Percentiles rank a stretch among this genome's conserved stretches.
phyloP scores from a whole-genome alignment of 306 rosid species.

The Nissolia schottii region DNA sequence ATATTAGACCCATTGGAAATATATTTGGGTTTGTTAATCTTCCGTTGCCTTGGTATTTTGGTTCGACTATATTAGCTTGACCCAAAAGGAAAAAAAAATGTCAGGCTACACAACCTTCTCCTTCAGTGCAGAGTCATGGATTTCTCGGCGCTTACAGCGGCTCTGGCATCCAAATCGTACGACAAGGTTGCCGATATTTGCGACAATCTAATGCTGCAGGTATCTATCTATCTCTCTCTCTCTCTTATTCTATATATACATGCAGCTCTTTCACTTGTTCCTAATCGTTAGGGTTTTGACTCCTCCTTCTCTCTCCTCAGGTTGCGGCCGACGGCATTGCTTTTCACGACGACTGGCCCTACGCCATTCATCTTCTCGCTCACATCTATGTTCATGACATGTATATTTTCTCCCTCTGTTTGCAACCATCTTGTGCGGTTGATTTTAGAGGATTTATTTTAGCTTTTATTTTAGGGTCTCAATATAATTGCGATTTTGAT shows the following conservation, averaged over 20 bases:
- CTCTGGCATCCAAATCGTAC: conserved; percentile 57
- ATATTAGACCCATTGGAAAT: too few relatives aligned
- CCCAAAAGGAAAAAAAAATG: too few relatives aligned
- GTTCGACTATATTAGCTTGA: too few relatives aligned
- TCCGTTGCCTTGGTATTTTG: too few relatives aligned
- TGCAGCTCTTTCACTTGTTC: neutral
- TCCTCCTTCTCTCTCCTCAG: conserved; percentile 24
- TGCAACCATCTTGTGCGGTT: too few relatives aligned
- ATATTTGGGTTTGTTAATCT: too few relatives aligned
- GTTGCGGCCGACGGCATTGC: conserved; percentile 72
- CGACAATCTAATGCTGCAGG: conserved; percentile 73
- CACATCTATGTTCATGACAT: conserved; percentile 65
- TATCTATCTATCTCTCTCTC: neutral
- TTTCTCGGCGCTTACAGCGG: conserved; percentile 42
- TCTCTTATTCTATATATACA: too few relatives aligned
- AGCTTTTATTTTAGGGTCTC: conserved; percentile 4
- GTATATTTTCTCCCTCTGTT: too few relatives aligned
- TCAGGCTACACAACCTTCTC: too few relatives aligned
- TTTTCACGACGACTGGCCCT: conserved; percentile 79
- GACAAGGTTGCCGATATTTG: conserved; percentile 61
- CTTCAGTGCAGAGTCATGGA: too few relatives aligned
- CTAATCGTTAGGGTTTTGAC: neutral
- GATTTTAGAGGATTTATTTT: neutral
- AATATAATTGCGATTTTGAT: conserved; percentile 27
- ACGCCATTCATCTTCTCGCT: conserved; percentile 69